Percentiles rank a stretch among this genome's conserved stretches.
Evolutionary conservation across 768 basidiomycete species (phyloP).

Genomic region (Auricularia cornea): DNA sequence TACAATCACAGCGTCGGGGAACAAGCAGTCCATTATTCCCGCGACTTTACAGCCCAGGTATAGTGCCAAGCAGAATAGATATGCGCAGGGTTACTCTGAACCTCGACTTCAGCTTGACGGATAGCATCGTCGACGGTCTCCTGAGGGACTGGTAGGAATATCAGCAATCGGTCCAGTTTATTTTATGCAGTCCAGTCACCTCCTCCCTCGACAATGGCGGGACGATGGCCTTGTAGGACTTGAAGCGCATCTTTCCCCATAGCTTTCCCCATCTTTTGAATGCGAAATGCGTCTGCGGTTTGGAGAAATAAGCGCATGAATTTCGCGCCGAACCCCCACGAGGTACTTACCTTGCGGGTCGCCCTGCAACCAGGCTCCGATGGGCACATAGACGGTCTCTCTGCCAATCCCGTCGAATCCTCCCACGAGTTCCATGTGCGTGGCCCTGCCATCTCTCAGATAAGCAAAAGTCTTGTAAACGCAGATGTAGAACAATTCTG

Average conservation of each 20-base stretch:
- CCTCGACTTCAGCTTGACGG: neutral
- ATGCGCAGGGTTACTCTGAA: neutral
- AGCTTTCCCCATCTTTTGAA: neutral
- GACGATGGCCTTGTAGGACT: neutral
- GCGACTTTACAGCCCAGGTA: neutral
- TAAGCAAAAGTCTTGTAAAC: no score
- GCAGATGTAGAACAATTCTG: no score
- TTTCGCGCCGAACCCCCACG: no score
- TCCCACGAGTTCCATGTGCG: no score
- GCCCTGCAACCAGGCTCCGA: no score
- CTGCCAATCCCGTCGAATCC: no score
- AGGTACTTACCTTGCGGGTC: no score
- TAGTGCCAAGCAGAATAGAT: neutral
- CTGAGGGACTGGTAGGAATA: neutral
- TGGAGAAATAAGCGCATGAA: neutral
- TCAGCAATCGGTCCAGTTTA: no score
- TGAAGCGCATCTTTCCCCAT: neutral
- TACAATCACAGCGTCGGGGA: no score
- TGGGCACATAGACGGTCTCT: no score
- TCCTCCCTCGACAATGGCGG: neutral
- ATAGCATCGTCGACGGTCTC: neutral
- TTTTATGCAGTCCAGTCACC: neutral
- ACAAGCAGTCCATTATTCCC: no score
- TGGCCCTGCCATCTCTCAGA: no score
- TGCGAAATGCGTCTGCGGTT: neutral